These are phyloP conservation scores for Oryza meridionalis DNA, from an alignment of 176 grass and related monocot species.

Conservation along the genomic window DNA sequence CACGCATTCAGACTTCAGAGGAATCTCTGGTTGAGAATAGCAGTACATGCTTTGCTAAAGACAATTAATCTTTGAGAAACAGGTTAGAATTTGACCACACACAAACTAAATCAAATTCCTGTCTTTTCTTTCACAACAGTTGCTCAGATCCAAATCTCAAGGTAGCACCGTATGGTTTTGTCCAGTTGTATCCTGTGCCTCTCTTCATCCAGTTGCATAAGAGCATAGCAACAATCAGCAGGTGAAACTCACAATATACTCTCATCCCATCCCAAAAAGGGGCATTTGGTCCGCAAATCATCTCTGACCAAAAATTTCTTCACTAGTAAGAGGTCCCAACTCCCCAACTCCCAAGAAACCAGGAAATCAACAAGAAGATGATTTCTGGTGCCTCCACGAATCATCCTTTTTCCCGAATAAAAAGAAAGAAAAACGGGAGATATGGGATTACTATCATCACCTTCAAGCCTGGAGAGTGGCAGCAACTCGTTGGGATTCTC, in stretches of 20 bases:
- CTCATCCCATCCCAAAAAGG: background rate
- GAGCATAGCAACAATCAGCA: background rate
- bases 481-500: constrained; percentile 53
- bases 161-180: background rate
- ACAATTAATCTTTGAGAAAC: too few species aligned
- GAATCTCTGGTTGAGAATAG: background rate
- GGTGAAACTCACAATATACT: background rate
- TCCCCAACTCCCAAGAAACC: background rate
- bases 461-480: constrained; percentile 71
- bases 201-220: background rate
- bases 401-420: background rate
- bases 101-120: background rate
- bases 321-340: background rate
- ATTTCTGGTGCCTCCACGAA: background rate
- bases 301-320: background rate
- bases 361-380: background rate
- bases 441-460: constrained; percentile 8
- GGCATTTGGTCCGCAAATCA: background rate
- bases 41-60: background rate
- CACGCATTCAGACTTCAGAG: background rate
- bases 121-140: background rate
- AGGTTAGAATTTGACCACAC: background rate
- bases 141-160: background rate
- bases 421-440: background rate
- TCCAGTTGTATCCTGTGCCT: background rate